Conservation (phyloP, 345 rosid genomes). For the Gossypium australe region DNA sequence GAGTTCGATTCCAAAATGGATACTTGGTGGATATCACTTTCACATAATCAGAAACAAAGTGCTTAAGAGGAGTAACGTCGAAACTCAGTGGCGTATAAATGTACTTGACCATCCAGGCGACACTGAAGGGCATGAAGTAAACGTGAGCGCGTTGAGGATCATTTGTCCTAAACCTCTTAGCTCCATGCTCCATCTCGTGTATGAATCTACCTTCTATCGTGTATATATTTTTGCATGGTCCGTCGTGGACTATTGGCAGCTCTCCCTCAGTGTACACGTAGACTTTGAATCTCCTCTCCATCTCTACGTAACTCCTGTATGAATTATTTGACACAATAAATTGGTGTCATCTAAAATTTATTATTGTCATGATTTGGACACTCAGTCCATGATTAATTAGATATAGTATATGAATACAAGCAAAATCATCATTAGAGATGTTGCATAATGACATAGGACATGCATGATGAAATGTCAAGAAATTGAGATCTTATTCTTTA, state of each 20-base stretch:
- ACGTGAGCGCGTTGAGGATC: slow-evolving; percentile 57
- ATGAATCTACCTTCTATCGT: slow-evolving; percentile 87
- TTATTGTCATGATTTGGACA: not conserved
- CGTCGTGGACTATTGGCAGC: slow-evolving; percentile 63
- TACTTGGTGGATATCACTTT: slow-evolving; percentile 49
- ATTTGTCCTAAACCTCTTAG: slow-evolving; percentile 43
- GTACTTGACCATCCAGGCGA: slow-evolving; percentile 67
- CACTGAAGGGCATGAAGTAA: slow-evolving; percentile 84
- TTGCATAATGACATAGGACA: not conserved
- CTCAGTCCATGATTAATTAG: not conserved
- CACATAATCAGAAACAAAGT: slow-evolving; percentile 66
- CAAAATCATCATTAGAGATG: not conserved
- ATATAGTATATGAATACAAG: not conserved
- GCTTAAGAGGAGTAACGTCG: slow-evolving; percentile 40
- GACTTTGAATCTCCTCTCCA: slow-evolving; percentile 87
- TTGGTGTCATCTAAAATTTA: not conserved
- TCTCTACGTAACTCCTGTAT: slow-evolving; percentile 68
- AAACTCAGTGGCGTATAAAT: slow-evolving; percentile 37
- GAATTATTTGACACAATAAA: not conserved
- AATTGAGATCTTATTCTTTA: not conserved
- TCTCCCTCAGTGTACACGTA: slow-evolving; percentile 84
- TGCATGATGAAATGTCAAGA: not conserved
- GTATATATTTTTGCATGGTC: slow-evolving; percentile 83
- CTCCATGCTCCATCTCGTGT: slow-evolving; percentile 59
- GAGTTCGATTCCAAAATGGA: slow-evolving; percentile 73